Base-by-base conservation (phyloP, 192 early-diverging fungal species). In the Podila horticola region DNA sequence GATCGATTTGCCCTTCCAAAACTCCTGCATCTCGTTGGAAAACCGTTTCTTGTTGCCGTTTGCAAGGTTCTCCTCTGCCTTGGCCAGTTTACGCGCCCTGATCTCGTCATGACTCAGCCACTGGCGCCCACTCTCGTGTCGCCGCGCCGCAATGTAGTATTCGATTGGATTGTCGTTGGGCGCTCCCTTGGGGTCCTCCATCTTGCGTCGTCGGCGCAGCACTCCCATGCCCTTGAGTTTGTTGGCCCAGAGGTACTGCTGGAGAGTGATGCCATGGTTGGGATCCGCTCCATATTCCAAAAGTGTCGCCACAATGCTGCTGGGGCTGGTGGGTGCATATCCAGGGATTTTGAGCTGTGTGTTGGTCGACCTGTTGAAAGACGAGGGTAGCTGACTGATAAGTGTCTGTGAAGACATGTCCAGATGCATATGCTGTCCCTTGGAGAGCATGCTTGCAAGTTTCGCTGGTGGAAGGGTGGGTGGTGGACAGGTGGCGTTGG, bases 281-380 rank as follows among this genome's bases (percentile, higher is more conserved):
- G 84, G 84, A 57, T 85, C 84, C 19, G 84, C 84, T 8, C 84
- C 84, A 30, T 85, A 70, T 48, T 85, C 77, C 4, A 85, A 34
- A 55, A 85, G 45, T 1, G 68, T 70, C 4, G 62, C 82, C 6
- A 85, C 75, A 77, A 85, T 81, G 33, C 77, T 81, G 49, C 50
- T 81, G 48, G 77, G 77, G 29, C 77, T 81, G 9, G 77, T 81
- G 7, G 77, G 71, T 4, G 77, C 62, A 45, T 81, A 81, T 49
- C 70, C 70, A 34, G 71, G 77, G 34, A 81, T 69, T 7, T 51
- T 58, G 62, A 81, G 69, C 50, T 72, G 77, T 4, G 71, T 69
- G 26, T 69, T 64, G 55, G 71, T 61, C 5, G 77, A 81, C 29
- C 69, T 72, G 71, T 81, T 81, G 38, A 71, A 82, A 1, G 64